phyloP scores from a whole-genome alignment of 2,329 filamentous ascomycete species.

The Fusarium napiforme region DNA sequence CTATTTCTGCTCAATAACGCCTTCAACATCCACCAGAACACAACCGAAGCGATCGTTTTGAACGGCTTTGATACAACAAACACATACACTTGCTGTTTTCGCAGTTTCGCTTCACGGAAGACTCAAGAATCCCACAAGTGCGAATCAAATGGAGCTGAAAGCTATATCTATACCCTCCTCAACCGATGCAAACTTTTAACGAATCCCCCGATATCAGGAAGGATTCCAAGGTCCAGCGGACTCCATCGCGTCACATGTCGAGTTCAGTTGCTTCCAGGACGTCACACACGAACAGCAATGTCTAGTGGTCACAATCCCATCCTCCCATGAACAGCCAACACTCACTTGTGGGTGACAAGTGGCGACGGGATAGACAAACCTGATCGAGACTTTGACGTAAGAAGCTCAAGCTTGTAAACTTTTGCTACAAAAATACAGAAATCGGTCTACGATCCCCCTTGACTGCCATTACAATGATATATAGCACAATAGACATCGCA shows the following conservation, averaged over 20 bases:
- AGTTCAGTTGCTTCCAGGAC: neutral
- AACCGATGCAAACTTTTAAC: neutral
- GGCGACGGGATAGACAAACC: rapidly evolving
- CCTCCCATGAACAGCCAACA: rapidly evolving
- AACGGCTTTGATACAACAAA: neutral
- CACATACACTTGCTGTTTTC: rapidly evolving
- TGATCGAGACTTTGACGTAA: rapidly evolving
- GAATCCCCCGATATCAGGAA: neutral
- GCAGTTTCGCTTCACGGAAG: neutral
- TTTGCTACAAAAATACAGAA: too few relatives aligned
- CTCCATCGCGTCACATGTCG: neutral
- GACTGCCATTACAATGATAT: too few relatives aligned
- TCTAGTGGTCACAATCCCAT: neutral
- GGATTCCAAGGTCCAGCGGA: too few relatives aligned
- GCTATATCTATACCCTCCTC: neutral
- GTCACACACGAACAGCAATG: neutral
- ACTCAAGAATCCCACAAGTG: rapidly evolving
- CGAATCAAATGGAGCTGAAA: rapidly evolving
- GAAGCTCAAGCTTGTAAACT: neutral
- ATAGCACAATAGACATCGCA: too few relatives aligned
- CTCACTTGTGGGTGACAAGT: too few relatives aligned
- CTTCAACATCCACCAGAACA: rapidly evolving
- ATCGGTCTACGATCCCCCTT: too few relatives aligned
- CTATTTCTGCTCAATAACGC: rapidly evolving
- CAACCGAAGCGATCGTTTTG: neutral